Evolutionary conservation across 73 alveolate species (phyloP), one percentile per base, ranked within the genome.

Genomic region (Paramecium pentaurelia): DNA sequence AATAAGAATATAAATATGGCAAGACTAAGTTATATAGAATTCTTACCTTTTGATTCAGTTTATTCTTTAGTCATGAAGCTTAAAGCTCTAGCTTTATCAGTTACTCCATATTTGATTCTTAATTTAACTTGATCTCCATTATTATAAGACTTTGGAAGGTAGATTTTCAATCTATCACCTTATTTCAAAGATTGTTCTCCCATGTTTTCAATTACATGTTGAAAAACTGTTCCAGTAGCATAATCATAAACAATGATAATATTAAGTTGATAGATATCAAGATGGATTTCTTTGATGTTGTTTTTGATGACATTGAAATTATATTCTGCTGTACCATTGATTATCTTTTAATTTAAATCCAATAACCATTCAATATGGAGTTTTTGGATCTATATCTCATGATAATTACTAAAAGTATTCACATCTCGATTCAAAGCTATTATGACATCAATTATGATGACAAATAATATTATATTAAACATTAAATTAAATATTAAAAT

Each of bases 1-100:
- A 96, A 73, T 96, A 98, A 32, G 99, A 97, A 92, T 93, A 98
- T 88, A 97, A 77, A 86, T 93, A 96, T 30, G 99, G 99, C 42
- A 90, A 8, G 12, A 71, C 86, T 71, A 30, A 18, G 6, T 32
- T 8, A 14, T 27, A 71, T 2, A 3, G 60, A 86, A 60, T 20
- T 92, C 71, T 25, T 94, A 86, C 99, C 97, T 93, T 96, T 95
- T 30, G 98, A 96, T 14, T 92, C 77, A 10, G 99, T 98, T 95
- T 97, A 97, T 16, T 94, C 97, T 75, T 92, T 94, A 22, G 80
- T 92, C 68, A 98, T 92, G 71, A 86, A 94, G 9, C 93, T 92
- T n/a, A 94, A 28, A 2, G 97, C 97, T n/a, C 96, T 94, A 84
- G 96, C 92, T 14, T 20, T 20, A 47, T 88, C 64, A 36, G 59